Evolutionary conservation across 2,329 filamentous ascomycete genomes (phyloP).

Genomic region (Allantophomopsis cytisporea): DNA sequence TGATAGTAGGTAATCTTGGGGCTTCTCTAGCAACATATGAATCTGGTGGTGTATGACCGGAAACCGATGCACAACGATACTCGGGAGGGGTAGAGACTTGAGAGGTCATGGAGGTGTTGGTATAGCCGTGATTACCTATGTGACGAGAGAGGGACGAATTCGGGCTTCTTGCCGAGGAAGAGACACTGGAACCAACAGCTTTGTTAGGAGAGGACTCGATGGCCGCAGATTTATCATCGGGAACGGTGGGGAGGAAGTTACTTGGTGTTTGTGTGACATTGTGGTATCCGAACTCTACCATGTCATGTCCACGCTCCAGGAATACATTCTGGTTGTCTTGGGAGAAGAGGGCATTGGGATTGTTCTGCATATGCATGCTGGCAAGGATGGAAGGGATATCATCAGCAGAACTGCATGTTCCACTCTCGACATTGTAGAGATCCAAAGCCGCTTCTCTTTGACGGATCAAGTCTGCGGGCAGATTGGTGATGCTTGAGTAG

Average conservation of each 20-base stretch:
- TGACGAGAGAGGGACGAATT: not conserved
- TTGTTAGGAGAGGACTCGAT: not conserved
- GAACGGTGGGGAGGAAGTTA: not conserved
- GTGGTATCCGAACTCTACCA: not conserved
- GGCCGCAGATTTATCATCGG: not conserved
- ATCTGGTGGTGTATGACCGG: not conserved
- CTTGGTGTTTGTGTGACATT: not conserved
- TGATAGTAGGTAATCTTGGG: slow-evolving; percentile 1
- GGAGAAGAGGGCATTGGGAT: not conserved
- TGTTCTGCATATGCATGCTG: not conserved
- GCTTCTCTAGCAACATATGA: not conserved
- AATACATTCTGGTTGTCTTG: not conserved
- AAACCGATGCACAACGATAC: not conserved
- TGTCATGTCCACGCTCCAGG: not conserved
- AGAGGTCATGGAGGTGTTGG: not conserved
- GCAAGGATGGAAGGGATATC: not conserved
- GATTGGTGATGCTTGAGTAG: not conserved
- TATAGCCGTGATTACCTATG: not conserved
- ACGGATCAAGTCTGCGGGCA: not conserved
- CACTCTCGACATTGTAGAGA: not conserved
- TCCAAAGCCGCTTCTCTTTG: not conserved
- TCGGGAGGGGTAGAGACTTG: not conserved
- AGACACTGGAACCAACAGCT: not conserved
- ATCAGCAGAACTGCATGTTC: not conserved
- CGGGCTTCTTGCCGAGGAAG: not conserved